Percentiles rank a stretch among this genome's conserved stretches.
Evolutionary conservation across 441 rosid species (phyloP).

Genomic region (Isatis lusitanica): DNA sequence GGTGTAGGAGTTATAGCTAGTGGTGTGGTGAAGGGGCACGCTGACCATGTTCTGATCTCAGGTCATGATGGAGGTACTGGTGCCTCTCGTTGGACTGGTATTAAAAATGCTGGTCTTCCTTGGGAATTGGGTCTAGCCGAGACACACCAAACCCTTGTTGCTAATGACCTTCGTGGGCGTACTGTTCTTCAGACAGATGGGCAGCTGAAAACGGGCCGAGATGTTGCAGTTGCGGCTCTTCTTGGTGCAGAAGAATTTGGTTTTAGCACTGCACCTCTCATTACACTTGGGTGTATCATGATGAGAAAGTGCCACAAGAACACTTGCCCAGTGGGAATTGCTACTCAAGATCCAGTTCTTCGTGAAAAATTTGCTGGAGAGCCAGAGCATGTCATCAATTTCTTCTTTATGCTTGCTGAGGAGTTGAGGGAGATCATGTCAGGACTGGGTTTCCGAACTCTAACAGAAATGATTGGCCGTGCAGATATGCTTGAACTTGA

Average conservation of each 20-base stretch:
- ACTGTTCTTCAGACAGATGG: slow-evolving; percentile 99
- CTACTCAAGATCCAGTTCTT: slow-evolving; percentile 99
- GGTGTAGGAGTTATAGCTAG: slow-evolving; percentile 99
- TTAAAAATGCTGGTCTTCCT: slow-evolving; percentile 98
- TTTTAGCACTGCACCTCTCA: slow-evolving; percentile 98
- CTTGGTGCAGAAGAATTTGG: slow-evolving; percentile 99
- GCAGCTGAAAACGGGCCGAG: slow-evolving; percentile 98
- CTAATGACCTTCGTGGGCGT: slow-evolving; percentile 99
- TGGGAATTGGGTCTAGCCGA: slow-evolving; percentile 99
- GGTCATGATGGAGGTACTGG: slow-evolving; percentile 99
- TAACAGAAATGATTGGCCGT: slow-evolving; percentile 96
- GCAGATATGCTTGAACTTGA: slow-evolving; percentile 99
- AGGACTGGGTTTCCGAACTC: slow-evolving; percentile 79
- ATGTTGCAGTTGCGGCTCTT: slow-evolving; percentile 97
- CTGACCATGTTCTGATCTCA: slow-evolving; percentile 95
- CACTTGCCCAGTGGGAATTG: slow-evolving; percentile 99
- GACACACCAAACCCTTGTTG: slow-evolving; percentile 99
- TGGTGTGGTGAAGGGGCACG: slow-evolving; percentile 99
- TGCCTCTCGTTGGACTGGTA: slow-evolving; percentile 99
- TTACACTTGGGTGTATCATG: slow-evolving; percentile 99
- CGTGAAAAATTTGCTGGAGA: slow-evolving; percentile 99
- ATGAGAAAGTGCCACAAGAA: slow-evolving; percentile 99
- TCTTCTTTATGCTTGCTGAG: slow-evolving; percentile 99
- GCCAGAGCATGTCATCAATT: slow-evolving; percentile 97
- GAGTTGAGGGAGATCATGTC: slow-evolving; percentile 99